Conservation (phyloP, 2,329 filamentous ascomycete genomes). For the Hymenoscyphus fructigenus region DNA sequence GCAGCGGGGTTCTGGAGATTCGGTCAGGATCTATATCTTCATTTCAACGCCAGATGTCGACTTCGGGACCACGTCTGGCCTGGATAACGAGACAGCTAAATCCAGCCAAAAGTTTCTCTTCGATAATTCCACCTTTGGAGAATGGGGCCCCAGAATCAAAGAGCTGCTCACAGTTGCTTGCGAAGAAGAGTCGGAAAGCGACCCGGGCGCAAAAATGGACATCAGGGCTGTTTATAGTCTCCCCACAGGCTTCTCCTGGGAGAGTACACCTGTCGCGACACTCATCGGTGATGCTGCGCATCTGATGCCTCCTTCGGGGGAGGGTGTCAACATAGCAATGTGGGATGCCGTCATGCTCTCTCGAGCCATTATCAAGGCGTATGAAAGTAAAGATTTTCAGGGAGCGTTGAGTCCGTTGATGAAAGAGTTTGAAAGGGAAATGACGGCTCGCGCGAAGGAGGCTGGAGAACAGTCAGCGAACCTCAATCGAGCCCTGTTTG, state of each 20-base stretch:
- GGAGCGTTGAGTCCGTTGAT: neutral
- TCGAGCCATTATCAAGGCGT: slow-evolving; percentile 11
- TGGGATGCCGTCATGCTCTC: slow-evolving; percentile 41
- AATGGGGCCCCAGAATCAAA: slow-evolving; percentile 24
- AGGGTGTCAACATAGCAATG: slow-evolving; percentile 41
- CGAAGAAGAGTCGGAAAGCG: slow-evolving; percentile 15
- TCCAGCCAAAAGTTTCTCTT: slow-evolving; percentile 33
- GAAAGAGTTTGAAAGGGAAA: slow-evolving; percentile 4
- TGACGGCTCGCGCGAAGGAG: neutral
- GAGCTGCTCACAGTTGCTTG: slow-evolving; percentile 25
- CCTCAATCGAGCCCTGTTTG: neutral
- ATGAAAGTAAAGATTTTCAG: neutral
- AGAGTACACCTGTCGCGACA: slow-evolving; percentile 39
- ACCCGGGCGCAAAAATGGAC: slow-evolving; percentile 1
- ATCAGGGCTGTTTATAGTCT: slow-evolving; percentile 31
- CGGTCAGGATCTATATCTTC: neutral
- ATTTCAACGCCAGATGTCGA: neutral
- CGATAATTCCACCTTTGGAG: slow-evolving; percentile 10
- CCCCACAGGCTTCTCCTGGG: slow-evolving; percentile 20
- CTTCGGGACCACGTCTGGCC: slow-evolving; percentile 5
- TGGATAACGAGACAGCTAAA: slow-evolving; percentile 40
- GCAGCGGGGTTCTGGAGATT: neutral
- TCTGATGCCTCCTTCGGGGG: slow-evolving; percentile 48
- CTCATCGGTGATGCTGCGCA: slow-evolving; percentile 52
- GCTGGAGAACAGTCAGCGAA: neutral